A percentile compares a stretch with the other conserved stretches of the same genome.
These are phyloP conservation scores for Euryodendron excelsum DNA, from an alignment of 148 eudicot genomes.

Conservation along the genomic window DNA sequence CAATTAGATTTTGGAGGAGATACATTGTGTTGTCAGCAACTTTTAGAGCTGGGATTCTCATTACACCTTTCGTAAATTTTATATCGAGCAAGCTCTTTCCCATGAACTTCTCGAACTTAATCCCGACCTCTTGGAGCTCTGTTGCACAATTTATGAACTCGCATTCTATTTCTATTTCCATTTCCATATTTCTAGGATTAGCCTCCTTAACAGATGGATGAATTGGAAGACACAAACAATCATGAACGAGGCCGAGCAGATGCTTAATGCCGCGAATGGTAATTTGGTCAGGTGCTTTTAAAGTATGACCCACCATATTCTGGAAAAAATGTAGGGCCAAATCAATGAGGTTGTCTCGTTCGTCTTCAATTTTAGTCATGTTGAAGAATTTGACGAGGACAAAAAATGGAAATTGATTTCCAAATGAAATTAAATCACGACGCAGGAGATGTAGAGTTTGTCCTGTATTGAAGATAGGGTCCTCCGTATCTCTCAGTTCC, in stretches of 20 bases:
- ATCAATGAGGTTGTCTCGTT: neutral
- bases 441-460: neutral
- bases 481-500: slow-evolving; percentile 6
- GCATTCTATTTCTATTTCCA: neutral
- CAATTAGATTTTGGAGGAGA: neutral
- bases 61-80: neutral
- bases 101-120: neutral
- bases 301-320: too few species aligned
- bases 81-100: neutral
- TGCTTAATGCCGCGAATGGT: neutral
- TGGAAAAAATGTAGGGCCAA: neutral
- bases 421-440: slow-evolving; percentile 19
- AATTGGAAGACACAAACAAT: neutral
- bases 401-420: slow-evolving; percentile 19
- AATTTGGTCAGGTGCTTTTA: neutral
- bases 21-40: neutral
- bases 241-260: slow-evolving; percentile 20
- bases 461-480: slow-evolving; percentile 12
- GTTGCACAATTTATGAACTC: slow-evolving; percentile 7
- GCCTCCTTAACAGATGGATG: neutral
- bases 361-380: neutral
- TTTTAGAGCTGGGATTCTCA: slow-evolving; percentile 7
- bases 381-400: slow-evolving; percentile 11
- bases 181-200: neutral
- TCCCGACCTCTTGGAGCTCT: slow-evolving; percentile 10